A percentile compares a stretch with the other conserved stretches of the same genome.
These are phyloP conservation scores for Sporothrix schenckii DNA, from an alignment of 2,329 filamentous ascomycete genomes.

Conservation along the genomic window DNA sequence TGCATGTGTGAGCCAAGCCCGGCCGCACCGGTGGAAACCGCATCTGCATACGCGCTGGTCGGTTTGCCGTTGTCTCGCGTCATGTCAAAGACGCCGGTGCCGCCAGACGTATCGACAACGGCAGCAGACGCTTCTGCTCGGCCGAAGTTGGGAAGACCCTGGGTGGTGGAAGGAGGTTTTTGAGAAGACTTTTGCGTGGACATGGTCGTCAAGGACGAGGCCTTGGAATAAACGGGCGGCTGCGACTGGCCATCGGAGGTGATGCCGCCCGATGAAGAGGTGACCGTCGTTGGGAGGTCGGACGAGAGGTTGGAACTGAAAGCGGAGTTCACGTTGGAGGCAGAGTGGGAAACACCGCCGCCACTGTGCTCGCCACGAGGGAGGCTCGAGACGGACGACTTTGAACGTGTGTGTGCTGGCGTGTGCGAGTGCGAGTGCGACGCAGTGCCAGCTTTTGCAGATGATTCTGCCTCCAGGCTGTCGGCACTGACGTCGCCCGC, in stretches of 20 bases:
- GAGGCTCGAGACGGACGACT: slow-evolving; percentile 39
- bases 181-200: slow-evolving; percentile 48
- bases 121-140: slow-evolving; percentile 49
- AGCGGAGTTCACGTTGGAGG: slow-evolving; percentile 41
- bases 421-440: background rate
- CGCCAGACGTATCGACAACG: slow-evolving; percentile 50
- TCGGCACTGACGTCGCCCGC: slow-evolving; percentile 46
- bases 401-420: slow-evolving; percentile 43
- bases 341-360: slow-evolving; percentile 39
- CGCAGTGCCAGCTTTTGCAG: slow-evolving; percentile 47
- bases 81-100: slow-evolving; percentile 47
- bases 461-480: slow-evolving; percentile 48
- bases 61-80: slow-evolving; percentile 37
- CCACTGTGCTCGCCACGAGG: slow-evolving; percentile 37
- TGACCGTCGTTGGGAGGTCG: slow-evolving; percentile 44
- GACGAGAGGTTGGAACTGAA: slow-evolving; percentile 41
- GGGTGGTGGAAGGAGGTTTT: slow-evolving; percentile 46
- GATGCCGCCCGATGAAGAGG: slow-evolving; percentile 45
- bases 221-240: slow-evolving; percentile 50
- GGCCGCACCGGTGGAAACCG: slow-evolving; percentile 48
- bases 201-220: slow-evolving; percentile 53
- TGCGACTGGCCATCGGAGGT: slow-evolving; percentile 50
- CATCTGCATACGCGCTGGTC: slow-evolving; percentile 38
- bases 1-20: slow-evolving; percentile 42
- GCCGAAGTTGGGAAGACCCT: slow-evolving; percentile 49